Conservation (phyloP, 108 stramenopile genomes). For the Mayamaea pseudoterrestris region DNA sequence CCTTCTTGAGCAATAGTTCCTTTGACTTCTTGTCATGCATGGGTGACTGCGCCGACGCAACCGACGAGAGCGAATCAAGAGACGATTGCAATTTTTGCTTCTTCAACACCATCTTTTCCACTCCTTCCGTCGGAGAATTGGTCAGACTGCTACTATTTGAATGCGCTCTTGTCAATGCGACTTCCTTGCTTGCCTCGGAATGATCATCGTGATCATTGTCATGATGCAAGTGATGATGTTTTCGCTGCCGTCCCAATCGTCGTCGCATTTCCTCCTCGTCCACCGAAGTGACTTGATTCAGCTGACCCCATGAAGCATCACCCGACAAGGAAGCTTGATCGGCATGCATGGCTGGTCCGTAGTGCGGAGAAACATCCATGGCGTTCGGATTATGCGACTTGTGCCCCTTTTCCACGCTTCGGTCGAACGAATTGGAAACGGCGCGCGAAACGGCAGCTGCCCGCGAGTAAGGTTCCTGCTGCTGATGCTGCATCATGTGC, state of each 20-base stretch:
- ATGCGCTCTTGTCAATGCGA: not conserved
- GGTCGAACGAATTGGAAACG: conserved; percentile 43
- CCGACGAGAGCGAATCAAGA: conserved; percentile 36
- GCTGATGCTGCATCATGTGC: conserved; percentile 11
- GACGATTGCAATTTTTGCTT: conserved; percentile 18
- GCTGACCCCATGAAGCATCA: conserved; percentile 47
- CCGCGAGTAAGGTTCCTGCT: not conserved
- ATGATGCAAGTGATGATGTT: too few relatives aligned
- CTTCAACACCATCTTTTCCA: conserved; percentile 7
- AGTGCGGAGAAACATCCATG: too few relatives aligned
- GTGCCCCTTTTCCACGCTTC: conserved; percentile 21
- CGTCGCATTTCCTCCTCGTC: conserved; percentile 45
- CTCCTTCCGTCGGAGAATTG: conserved; percentile 43
- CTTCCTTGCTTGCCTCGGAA: conserved; percentile 2
- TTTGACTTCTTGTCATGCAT: conserved; percentile 14
- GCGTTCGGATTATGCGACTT: conserved; percentile 1
- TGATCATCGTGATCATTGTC: too few relatives aligned
- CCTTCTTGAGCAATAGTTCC: not conserved
- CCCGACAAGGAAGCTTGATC: conserved; percentile 9
- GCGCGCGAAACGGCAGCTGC: conserved; percentile 22
- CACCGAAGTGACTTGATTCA: conserved; percentile 50
- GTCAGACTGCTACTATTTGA: conserved; percentile 40
- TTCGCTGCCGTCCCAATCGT: conserved; percentile 12
- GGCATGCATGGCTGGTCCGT: conserved; percentile 1
- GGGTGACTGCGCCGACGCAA: conserved; percentile 30